Percentiles rank a stretch among this genome's conserved stretches.
phyloP scores from a whole-genome alignment of 108 stramenopile species.

The Nitzschia sp. region DNA sequence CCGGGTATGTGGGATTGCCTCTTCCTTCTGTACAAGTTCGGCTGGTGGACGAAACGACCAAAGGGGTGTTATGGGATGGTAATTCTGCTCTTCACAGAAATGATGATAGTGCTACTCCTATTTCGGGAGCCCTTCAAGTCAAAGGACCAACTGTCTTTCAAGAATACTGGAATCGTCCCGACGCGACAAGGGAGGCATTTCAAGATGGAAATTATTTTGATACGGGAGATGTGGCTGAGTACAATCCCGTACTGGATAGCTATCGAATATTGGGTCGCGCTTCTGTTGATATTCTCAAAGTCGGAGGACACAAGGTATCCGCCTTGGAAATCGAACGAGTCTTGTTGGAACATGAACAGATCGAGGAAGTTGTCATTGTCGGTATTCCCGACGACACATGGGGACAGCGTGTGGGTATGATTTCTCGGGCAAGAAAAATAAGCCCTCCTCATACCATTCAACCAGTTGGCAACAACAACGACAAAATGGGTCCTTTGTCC shows the following conservation, averaged over 20 bases:
- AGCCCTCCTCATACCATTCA: too few species aligned
- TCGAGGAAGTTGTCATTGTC: conserved; percentile 36
- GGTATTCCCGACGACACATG: conserved; percentile 39
- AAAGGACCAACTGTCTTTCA: conserved; percentile 45
- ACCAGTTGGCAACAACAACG: conserved; percentile 20
- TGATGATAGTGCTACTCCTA: background rate
- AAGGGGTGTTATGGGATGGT: background rate
- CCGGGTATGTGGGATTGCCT: conserved; percentile 51
- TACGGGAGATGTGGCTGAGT: conserved; percentile 51
- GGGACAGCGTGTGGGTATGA: conserved; percentile 34
- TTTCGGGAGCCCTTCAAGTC: conserved; percentile 40
- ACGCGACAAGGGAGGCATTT: conserved; percentile 46
- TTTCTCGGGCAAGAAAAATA: background rate
- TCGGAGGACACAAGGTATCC: conserved; percentile 50
- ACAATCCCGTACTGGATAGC: conserved; percentile 27
- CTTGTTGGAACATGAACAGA: conserved; percentile 40
- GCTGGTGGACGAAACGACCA: conserved; percentile 37
- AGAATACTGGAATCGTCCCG: conserved; percentile 45
- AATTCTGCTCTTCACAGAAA: background rate
- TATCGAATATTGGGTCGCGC: conserved; percentile 53
- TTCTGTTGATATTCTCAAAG: conserved; percentile 48
- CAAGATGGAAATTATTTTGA: conserved; percentile 41
- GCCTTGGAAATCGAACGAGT: conserved; percentile 51
- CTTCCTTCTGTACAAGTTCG: conserved; percentile 49
- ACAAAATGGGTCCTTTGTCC: conserved; percentile 20